phyloP scores from a whole-genome alignment of 106 monocot genomes.

The Dioscorea dumetorum region DNA sequence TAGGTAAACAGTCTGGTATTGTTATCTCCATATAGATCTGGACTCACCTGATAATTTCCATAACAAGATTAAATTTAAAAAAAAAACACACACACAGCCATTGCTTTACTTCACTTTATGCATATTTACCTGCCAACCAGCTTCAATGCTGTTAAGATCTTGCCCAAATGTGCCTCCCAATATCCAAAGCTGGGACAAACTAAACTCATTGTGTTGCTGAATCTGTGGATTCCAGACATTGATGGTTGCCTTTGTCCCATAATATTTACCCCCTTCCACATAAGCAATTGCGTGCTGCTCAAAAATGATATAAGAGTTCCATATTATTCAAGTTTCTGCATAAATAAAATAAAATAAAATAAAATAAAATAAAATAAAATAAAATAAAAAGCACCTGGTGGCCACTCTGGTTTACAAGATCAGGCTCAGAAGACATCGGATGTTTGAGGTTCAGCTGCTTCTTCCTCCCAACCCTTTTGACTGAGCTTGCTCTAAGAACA shows the following conservation, averaged over 20 bases:
- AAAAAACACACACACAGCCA: not conserved
- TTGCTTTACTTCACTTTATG: not conserved
- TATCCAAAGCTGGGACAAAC: constrained; percentile 69
- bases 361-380: no score
- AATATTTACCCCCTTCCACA: constrained; percentile 55
- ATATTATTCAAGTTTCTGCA: no score
- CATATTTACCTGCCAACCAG: constrained; percentile 52
- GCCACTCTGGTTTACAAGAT: constrained; percentile 58
- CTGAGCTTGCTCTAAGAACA: constrained; percentile 63
- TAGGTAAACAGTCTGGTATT: constrained; percentile 64
- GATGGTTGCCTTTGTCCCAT: constrained; percentile 60
- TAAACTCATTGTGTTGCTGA: constrained; percentile 54
- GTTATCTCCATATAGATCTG: constrained; percentile 53
- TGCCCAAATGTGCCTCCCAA: constrained; percentile 47
- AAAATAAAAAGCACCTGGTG: constrained; percentile 49
- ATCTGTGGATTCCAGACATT: constrained; percentile 65
- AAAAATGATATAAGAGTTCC: not conserved
- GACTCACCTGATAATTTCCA: constrained; percentile 44
- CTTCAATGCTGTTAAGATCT: constrained; percentile 65
- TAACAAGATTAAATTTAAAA: not conserved
- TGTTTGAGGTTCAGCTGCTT: constrained; percentile 33
- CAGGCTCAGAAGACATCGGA: constrained; percentile 53
- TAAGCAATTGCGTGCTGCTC: constrained; percentile 55
- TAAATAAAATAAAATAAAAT: not conserved
- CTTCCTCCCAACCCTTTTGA: constrained; percentile 71